Percentiles rank a stretch among this genome's conserved stretches.
Evolutionary conservation across 2,329 filamentous ascomycete species (phyloP).

Genomic region (Trichoderma sp.): DNA sequence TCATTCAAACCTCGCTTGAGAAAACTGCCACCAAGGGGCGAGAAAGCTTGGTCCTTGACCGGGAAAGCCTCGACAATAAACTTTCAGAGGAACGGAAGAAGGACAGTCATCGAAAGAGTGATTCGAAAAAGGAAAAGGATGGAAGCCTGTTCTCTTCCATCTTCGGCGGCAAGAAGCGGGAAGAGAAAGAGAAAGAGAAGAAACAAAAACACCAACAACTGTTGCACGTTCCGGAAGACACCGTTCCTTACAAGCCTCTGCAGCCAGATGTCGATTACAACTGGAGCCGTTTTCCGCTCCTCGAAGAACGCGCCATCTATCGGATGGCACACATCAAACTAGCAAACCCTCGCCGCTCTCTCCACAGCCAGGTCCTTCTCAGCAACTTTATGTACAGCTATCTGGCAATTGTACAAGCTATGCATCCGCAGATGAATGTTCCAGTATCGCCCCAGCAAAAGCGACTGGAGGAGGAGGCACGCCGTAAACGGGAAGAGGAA

Average conservation of each 20-base stretch:
- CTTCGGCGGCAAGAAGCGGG: slow-evolving; percentile 88
- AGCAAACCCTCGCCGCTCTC: slow-evolving; percentile 88
- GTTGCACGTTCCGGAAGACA: slow-evolving; percentile 78
- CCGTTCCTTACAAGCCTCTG: slow-evolving; percentile 64
- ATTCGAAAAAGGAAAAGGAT: slow-evolving; percentile 88
- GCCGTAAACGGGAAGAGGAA: slow-evolving; percentile 54
- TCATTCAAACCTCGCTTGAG: slow-evolving; percentile 86
- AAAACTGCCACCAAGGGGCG: slow-evolving; percentile 64
- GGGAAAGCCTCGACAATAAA: slow-evolving; percentile 70
- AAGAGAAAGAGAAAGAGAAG: slow-evolving; percentile 75
- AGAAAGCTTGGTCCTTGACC: slow-evolving; percentile 82
- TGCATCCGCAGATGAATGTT: slow-evolving; percentile 94
- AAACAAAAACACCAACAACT: slow-evolving; percentile 73
- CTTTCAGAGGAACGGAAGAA: slow-evolving; percentile 83
- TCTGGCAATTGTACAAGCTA: slow-evolving; percentile 95
- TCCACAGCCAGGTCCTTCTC: slow-evolving; percentile 92
- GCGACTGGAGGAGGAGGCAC: slow-evolving; percentile 58
- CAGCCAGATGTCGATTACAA: slow-evolving; percentile 91
- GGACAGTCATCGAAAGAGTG: slow-evolving; percentile 72
- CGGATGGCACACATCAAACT: slow-evolving; percentile 98
- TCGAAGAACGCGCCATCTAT: slow-evolving; percentile 96
- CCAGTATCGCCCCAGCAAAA: slow-evolving; percentile 79
- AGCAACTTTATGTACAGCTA: slow-evolving; percentile 99
- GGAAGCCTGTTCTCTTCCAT: slow-evolving; percentile 91
- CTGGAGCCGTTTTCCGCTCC: slow-evolving; percentile 91